A percentile compares a stretch with the other conserved stretches of the same genome.
Evolutionary conservation across 306 rosid genomes (phyloP).

Genomic region (Cyamopsis tetragonoloba): DNA sequence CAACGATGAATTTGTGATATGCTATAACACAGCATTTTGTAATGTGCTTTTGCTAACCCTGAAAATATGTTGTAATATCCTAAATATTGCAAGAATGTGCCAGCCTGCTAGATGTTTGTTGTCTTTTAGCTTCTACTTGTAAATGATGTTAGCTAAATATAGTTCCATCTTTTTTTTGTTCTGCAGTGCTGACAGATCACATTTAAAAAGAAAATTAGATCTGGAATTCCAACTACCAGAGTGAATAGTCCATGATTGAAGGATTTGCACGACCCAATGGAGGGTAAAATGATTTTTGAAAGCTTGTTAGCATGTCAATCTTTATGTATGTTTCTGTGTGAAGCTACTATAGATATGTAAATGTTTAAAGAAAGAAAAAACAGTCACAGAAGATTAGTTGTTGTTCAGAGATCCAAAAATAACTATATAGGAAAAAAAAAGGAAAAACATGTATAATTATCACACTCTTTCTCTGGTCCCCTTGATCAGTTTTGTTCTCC

Average conservation of each 20-base stretch:
- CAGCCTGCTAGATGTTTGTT: background rate
- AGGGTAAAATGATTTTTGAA: background rate
- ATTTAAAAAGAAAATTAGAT: constrained; percentile 79
- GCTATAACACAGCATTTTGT: background rate
- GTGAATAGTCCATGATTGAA: constrained; percentile 24
- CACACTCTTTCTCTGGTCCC: background rate
- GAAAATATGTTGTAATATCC: background rate
- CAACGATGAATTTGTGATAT: background rate
- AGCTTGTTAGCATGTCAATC: constrained; percentile 11
- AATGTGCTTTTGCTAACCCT: too few relatives aligned
- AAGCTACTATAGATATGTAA: constrained; percentile 12
- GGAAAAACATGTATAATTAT: background rate
- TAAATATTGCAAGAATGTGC: background rate
- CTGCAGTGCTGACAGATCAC: constrained; percentile 79
- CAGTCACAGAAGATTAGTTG: constrained; percentile 11
- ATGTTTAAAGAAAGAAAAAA: constrained; percentile 16
- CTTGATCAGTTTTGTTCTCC: background rate
- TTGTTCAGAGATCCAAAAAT: constrained; percentile 13
- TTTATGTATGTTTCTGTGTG: constrained; percentile 4
- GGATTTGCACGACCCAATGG: background rate
- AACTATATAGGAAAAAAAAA: background rate
- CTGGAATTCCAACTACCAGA: constrained; percentile 74
- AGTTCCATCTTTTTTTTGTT: constrained; percentile 18
- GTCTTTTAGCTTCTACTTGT: background rate
- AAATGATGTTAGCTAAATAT: background rate